phyloP scores from a whole-genome alignment of 2,329 filamentous ascomycete genomes.

The Nemania diffusa region DNA sequence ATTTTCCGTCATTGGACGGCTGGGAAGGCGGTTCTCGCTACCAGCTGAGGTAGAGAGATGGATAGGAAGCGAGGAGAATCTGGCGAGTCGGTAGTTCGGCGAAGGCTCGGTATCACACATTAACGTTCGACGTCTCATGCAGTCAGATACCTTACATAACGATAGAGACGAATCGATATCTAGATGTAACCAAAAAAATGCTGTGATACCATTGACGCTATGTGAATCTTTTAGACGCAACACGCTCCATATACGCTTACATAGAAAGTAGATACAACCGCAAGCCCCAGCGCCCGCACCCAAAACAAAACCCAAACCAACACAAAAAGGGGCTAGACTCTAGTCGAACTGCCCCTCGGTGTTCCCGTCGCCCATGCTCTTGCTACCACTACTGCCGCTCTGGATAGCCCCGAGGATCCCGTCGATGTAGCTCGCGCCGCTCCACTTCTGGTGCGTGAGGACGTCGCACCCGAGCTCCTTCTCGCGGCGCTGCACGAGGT shows the following conservation, averaged over 20 bases:
- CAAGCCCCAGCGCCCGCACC: not conserved
- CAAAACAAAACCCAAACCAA: not conserved
- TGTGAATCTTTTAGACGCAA: too few relatives aligned
- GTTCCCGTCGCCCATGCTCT: constrained; percentile 95
- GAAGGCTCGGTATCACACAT: not conserved
- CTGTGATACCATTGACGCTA: too few relatives aligned
- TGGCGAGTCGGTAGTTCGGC: too few relatives aligned
- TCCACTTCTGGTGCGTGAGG: constrained; percentile 94
- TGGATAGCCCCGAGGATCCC: constrained; percentile 90
- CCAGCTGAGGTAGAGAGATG: not conserved
- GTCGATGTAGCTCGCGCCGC: constrained; percentile 77
- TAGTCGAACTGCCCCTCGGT: constrained; percentile 77
- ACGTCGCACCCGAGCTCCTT: constrained; percentile 93
- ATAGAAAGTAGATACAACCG: too few relatives aligned
- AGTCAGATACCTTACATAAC: too few relatives aligned
- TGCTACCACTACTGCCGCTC: constrained; percentile 86
- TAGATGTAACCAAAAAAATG: too few relatives aligned
- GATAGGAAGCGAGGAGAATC: too few relatives aligned
- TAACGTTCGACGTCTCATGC: too few relatives aligned
- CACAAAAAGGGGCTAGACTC: constrained; percentile 1
- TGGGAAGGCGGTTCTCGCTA: constrained; percentile 5
- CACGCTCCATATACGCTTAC: too few relatives aligned
- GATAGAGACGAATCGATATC: too few relatives aligned
- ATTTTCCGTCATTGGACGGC: not conserved
- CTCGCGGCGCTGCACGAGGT: constrained; percentile 87